phyloP scores from a whole-genome alignment of 768 basidiomycete species.

The Candolleomyces aberdarensis region DNA sequence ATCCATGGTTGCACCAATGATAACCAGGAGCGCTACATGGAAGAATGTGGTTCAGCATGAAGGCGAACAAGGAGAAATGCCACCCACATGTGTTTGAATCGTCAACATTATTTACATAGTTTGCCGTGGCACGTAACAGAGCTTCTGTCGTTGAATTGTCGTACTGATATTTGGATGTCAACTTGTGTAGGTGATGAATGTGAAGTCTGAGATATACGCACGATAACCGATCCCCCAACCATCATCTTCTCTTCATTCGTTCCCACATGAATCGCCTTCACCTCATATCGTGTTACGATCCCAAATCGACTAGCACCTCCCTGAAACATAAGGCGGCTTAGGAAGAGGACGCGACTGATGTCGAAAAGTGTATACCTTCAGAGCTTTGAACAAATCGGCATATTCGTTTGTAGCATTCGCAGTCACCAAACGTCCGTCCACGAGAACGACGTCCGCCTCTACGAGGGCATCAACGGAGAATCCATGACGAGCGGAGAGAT shows the following conservation, averaged over 20 bases:
- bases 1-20: conserved; percentile 18
- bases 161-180: conserved; percentile 21
- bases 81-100: conserved; percentile 37
- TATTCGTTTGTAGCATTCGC: conserved; percentile 38
- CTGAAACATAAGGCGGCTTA: not conserved
- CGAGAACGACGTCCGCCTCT: conserved; percentile 41
- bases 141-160: conserved; percentile 36
- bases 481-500: conserved; percentile 36
- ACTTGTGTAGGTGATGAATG: not conserved
- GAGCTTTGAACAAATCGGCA: conserved; percentile 40
- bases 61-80: not conserved
- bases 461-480: conserved; percentile 36
- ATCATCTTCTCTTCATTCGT: conserved; percentile 32
- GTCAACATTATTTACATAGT: conserved; percentile 31
- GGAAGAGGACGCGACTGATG: not conserved
- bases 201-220: conserved; percentile 16
- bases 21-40: not conserved
- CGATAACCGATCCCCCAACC: conserved; percentile 37
- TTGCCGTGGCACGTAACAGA: conserved; percentile 32
- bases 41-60: not conserved
- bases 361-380: conserved; percentile 22
- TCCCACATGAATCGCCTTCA: conserved; percentile 37
- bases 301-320: conserved; percentile 45
- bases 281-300: conserved; percentile 42
- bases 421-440: conserved; percentile 37